A percentile compares a stretch with the other conserved stretches of the same genome.
Conservation (phyloP, 306 rosid genomes). For the Cercis canadensis region DNA sequence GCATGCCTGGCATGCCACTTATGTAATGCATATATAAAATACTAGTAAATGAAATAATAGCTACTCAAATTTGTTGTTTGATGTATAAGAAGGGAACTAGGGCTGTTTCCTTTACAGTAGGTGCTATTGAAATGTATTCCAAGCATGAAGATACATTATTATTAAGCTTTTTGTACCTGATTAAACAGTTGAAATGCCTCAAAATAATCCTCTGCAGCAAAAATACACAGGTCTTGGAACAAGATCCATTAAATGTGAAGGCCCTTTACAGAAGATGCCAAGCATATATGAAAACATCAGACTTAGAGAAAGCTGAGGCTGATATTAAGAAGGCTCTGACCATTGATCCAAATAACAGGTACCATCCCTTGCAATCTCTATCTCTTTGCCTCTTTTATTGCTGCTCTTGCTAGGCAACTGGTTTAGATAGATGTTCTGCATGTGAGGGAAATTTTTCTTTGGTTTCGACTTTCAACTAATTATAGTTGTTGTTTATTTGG, state of each 20-base stretch:
- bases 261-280: constrained; percentile 78
- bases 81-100: too few relatives aligned
- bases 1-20: background rate
- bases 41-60: too few relatives aligned
- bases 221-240: constrained; percentile 53
- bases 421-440: background rate
- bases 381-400: background rate
- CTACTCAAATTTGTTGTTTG: too few relatives aligned
- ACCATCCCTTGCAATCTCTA: constrained; percentile 16
- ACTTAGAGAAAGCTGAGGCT: constrained; percentile 66
- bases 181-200: background rate
- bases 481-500: constrained; percentile 20
- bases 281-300: constrained; percentile 58
- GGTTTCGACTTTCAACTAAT: background rate
- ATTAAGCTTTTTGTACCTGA: background rate
- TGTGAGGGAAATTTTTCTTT: background rate
- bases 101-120: too few relatives aligned
- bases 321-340: constrained; percentile 59
- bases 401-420: constrained; percentile 3
- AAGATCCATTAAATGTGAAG: constrained; percentile 60
- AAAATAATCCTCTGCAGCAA: constrained; percentile 3
- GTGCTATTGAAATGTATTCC: too few relatives aligned
- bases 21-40: too few relatives aligned
- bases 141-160: too few relatives aligned
- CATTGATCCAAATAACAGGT: constrained; percentile 74